Percentiles rank a stretch among this genome's conserved stretches.
Conservation (phyloP, 2,329 filamentous ascomycete genomes). For the Septoria petroselini region DNA sequence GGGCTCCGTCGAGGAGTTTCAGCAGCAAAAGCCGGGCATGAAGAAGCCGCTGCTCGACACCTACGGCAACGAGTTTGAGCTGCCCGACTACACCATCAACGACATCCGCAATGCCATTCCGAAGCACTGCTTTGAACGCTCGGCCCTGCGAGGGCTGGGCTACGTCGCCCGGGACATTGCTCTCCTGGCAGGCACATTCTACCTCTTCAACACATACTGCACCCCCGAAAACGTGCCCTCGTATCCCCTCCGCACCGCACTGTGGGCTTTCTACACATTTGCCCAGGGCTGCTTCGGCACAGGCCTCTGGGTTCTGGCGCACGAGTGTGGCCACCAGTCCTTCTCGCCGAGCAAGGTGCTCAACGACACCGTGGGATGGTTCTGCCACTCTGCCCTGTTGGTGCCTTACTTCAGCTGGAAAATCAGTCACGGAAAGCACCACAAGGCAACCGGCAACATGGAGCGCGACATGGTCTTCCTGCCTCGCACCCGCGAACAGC, state of each 20-base stretch:
- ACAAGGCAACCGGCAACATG: conserved; percentile 97
- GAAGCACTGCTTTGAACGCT: conserved; percentile 93
- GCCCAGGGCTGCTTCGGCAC: conserved; percentile 91
- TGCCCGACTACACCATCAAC: conserved; percentile 96
- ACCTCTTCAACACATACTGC: conserved; percentile 82
- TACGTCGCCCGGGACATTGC: conserved; percentile 83
- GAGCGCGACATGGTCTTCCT: conserved; percentile 99
- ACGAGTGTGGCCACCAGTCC: conserved; percentile 96
- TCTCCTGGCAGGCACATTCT: conserved; percentile 73
- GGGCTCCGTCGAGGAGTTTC: conserved; percentile 61
- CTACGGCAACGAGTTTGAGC: conserved; percentile 89
- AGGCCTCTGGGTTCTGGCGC: conserved; percentile 91
- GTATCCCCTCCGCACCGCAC: conserved; percentile 60
- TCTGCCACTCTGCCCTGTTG: conserved; percentile 81
- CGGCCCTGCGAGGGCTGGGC: conserved; percentile 66
- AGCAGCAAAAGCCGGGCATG: conserved; percentile 42
- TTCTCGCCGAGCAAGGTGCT: conserved; percentile 89
- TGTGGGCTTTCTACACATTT: conserved; percentile 69
- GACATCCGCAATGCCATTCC: conserved; percentile 95
- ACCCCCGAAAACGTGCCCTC: conserved; percentile 80
- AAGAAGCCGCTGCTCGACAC: conserved; percentile 78
- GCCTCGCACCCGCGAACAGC: conserved; percentile 83
- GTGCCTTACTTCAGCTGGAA: conserved; percentile 99
- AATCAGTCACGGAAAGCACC: conserved; percentile 98
- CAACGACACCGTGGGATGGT: conserved; percentile 90